Base-by-base conservation (phyloP, 768 basidiomycete species). In the Hypholoma fasciculare region DNA sequence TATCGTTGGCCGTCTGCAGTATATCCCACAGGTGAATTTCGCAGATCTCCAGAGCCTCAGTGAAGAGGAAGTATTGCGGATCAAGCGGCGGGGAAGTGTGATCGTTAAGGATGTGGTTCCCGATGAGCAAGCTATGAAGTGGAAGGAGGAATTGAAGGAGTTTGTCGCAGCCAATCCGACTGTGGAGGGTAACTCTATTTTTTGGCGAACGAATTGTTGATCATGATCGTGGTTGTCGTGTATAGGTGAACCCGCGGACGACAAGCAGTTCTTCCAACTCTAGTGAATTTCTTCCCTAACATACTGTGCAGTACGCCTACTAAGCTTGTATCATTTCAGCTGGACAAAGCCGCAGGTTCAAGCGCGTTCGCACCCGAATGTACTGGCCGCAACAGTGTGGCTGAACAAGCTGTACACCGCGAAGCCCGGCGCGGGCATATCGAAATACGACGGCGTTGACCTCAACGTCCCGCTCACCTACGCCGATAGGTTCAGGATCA, bases 241-340 rank as follows among this genome's bases (percentile, higher is more conserved):
- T 13, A 36, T 42, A 87, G 85, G 86, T 16, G 54, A 77, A 34
- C 86, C 88, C 0, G 76, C 59, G 5, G 62, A 78, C n/a, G 72
- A 90, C 62, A 88, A 86, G 52, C 88, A 90, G 63, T 89, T 91
- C 71, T 90, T 87, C 71, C 74, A 84, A 65, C 81, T 90, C 49
- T 90, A 89, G 88, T 88, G 62, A 52, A 82, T 75, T 7, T 27
- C 17, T 6, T 14, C 52, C 7, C 26, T 39, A 4, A 12, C 39
- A 19, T 30, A 16, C 12, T 42, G 13, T 34, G 27, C 23, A 19
- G 37, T 16, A 14, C 37, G 37, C 34, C 14, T 42, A 57, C 14
- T 40, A 57, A 53, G 52, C 27, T 42, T 38, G 7, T 36, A 49
- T 40, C 36, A 27, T 20, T 14, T 20, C 38, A 78, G 76, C 54